Conservation (phyloP, 495 filamentous ascomycete species). For the Platismatia glauca region DNA sequence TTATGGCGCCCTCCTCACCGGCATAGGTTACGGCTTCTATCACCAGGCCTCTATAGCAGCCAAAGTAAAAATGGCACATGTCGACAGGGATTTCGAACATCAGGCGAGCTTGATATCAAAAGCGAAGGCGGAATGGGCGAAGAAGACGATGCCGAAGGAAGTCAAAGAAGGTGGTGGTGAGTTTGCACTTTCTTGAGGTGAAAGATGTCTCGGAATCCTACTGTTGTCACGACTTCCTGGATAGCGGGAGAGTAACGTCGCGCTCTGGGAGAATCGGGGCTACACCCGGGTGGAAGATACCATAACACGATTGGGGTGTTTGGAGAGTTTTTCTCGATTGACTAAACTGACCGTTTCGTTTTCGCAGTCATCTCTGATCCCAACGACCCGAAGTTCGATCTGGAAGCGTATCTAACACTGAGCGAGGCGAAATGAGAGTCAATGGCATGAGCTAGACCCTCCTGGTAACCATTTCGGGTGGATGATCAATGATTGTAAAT, state of each 20-base stretch:
- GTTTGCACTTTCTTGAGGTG: conserved; percentile 28
- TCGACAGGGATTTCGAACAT: conserved; percentile 72
- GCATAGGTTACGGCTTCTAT: conserved; percentile 84
- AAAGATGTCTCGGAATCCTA: background rate
- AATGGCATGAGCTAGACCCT: background rate
- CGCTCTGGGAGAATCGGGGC: background rate
- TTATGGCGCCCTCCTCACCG: conserved; percentile 79
- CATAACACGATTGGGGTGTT: background rate
- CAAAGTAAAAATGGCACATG: conserved; percentile 52
- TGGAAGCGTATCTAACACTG: conserved; percentile 70
- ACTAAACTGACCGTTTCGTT: conserved; percentile 22
- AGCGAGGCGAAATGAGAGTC: conserved; percentile 40
- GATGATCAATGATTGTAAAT: conserved; percentile 3
- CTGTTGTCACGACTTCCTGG: background rate
- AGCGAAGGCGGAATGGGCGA: conserved; percentile 83
- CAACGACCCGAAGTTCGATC: conserved; percentile 76
- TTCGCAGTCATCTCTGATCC: conserved; percentile 72
- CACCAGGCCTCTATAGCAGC: conserved; percentile 73
- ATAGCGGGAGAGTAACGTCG: background rate
- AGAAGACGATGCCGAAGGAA: conserved; percentile 55
- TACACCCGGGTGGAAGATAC: background rate
- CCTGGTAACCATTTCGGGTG: background rate
- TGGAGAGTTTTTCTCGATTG: background rate
- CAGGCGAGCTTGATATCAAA: conserved; percentile 80
- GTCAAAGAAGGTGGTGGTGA: conserved; percentile 49